A percentile compares a stretch with the other conserved stretches of the same genome.
phyloP scores from a whole-genome alignment of 805 yeast genomes.

The Candida sonorensis region DNA sequence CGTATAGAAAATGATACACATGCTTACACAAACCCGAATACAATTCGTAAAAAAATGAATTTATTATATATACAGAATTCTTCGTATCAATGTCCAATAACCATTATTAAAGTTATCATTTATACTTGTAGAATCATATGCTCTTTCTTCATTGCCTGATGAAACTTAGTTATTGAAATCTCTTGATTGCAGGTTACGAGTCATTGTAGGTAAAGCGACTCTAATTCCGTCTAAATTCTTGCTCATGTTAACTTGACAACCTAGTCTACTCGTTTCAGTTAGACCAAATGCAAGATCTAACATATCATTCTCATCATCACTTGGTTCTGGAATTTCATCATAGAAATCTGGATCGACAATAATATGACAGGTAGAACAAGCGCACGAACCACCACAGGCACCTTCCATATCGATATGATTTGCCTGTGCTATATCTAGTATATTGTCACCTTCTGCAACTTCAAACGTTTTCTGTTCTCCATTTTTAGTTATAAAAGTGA shows the following conservation, averaged over 20 bases:
- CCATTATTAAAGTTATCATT: no score
- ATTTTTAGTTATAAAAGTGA: constrained; percentile 88
- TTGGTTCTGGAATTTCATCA: constrained; percentile 89
- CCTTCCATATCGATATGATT: constrained; percentile 92
- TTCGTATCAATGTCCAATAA: no score
- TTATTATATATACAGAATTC: no score
- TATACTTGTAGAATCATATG: no score
- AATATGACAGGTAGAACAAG: constrained; percentile 96
- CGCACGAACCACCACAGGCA: constrained; percentile 99
- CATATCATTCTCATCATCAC: constrained; percentile 98
- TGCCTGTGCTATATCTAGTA: constrained; percentile 93
- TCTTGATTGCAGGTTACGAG: constrained; percentile 78
- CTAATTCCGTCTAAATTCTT: constrained; percentile 89
- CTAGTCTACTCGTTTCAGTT: constrained; percentile 93
- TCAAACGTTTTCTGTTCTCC: constrained; percentile 78
- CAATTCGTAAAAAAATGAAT: no score
- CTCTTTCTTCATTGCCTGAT: no score
- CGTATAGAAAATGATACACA: no score
- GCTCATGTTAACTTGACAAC: constrained; percentile 87
- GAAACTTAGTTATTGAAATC: constrained; percentile 56
- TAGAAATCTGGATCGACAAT: constrained; percentile 93
- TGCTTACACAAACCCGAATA: no score
- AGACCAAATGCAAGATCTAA: constrained; percentile 94
- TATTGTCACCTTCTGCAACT: constrained; percentile 86
- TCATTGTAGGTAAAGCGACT: constrained; percentile 96